Evolutionary conservation across 2,329 filamentous ascomycete genomes (phyloP).

Genomic region (Ophiosphaerella narmari): DNA sequence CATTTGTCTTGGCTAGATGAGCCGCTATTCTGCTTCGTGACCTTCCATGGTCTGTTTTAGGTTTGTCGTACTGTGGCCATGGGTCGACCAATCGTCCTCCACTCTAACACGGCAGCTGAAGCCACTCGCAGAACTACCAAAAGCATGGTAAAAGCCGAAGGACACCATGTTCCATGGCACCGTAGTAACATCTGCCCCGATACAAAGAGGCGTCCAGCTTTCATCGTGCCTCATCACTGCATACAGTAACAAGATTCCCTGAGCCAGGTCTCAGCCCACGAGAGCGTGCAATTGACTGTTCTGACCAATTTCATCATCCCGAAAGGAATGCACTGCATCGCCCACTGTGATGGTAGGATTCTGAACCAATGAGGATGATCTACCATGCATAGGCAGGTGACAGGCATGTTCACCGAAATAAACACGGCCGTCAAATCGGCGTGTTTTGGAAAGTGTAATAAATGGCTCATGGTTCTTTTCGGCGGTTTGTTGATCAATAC

Average conservation of each 20-base stretch:
- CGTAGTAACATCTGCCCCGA: no score
- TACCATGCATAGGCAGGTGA: constrained; percentile 40
- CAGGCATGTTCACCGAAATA: constrained; percentile 82
- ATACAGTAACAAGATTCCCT: constrained; percentile 5
- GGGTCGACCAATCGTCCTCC: constrained; percentile 28
- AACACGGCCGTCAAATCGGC: constrained; percentile 80
- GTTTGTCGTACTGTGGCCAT: constrained; percentile 22
- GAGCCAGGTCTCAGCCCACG: constrained; percentile 25
- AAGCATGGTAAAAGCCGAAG: constrained; percentile 9
- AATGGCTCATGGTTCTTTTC: constrained; percentile 83
- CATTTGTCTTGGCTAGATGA: constrained; percentile 25
- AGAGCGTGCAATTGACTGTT: constrained; percentile 29
- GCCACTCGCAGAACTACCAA: constrained; percentile 35
- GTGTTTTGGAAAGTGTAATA: constrained; percentile 82
- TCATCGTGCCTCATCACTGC: constrained; percentile 13
- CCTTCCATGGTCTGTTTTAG: constrained; percentile 21
- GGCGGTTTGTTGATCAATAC: constrained; percentile 83
- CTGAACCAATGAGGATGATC: constrained; percentile 29
- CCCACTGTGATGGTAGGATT: constrained; percentile 47
- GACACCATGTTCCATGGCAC: constrained; percentile 14
- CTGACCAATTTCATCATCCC: constrained; percentile 34
- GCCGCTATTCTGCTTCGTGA: constrained; percentile 26
- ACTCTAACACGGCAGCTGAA: constrained; percentile 26
- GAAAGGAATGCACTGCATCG: constrained; percentile 38
- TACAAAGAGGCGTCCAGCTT: constrained; percentile 17